Percentiles rank a stretch among this genome's conserved stretches.
phyloP scores from a whole-genome alignment of 441 rosid genomes.

The Cnidoscolus chayamansa region DNA sequence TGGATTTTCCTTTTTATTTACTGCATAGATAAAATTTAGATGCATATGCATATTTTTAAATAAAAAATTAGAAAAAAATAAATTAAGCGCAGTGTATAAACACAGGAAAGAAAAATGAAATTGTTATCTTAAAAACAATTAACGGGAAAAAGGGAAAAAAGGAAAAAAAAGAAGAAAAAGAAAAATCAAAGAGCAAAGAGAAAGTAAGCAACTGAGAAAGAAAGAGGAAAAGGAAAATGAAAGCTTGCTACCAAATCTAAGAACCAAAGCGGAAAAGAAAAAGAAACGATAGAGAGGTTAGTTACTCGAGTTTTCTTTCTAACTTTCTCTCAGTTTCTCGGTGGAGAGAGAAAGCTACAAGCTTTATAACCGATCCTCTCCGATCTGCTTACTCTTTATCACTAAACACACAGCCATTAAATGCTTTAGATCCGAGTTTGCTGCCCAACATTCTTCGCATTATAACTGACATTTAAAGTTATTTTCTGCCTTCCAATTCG shows the following conservation, averaged over 20 bases:
- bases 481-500: slow-evolving; percentile 14
- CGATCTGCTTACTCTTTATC: slow-evolving; percentile 24
- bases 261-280: slow-evolving; percentile 17
- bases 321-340: slow-evolving; percentile 29
- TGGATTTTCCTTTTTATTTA: no score
- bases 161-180: neutral
- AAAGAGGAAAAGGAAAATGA: slow-evolving; percentile 19
- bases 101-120: no score
- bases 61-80: no score
- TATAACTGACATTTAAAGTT: slow-evolving; percentile 25
- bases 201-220: slow-evolving; percentile 23
- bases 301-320: slow-evolving; percentile 28
- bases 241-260: slow-evolving; percentile 52
- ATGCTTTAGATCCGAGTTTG: slow-evolving; percentile 43
- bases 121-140: neutral
- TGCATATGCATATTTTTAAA: no score
- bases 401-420: slow-evolving; percentile 3
- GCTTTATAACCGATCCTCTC: slow-evolving; percentile 24
- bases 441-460: slow-evolving; percentile 26
- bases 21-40: no score
- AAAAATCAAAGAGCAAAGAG: slow-evolving; percentile 24
- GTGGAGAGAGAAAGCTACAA: slow-evolving; percentile 40
- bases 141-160: no score
- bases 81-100: no score
- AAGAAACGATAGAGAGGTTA: slow-evolving; percentile 21